phyloP scores from a whole-genome alignment of 441 rosid species.

The Pelargonium exstipulatum region DNA sequence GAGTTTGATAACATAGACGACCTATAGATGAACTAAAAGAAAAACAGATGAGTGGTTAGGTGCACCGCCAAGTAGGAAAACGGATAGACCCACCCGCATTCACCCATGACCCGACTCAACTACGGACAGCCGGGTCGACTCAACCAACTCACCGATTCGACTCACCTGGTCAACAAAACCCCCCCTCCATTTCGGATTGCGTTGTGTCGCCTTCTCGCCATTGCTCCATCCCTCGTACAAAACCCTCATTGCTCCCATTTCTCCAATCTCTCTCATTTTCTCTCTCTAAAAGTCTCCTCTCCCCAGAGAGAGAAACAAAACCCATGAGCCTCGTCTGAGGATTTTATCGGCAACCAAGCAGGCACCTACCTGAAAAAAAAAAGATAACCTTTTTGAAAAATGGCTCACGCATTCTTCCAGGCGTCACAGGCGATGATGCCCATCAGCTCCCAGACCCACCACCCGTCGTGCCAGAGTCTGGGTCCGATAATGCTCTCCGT shows the following conservation, averaged over 20 bases:
- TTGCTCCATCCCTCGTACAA: background rate
- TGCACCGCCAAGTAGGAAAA: background rate
- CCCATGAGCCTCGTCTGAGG: conserved; percentile 6
- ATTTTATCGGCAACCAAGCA: conserved; percentile 1
- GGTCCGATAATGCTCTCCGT: background rate
- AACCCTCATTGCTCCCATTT: background rate
- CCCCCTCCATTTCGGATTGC: conserved; percentile 5
- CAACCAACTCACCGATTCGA: background rate
- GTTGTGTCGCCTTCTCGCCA: background rate
- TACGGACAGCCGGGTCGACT: too few relatives aligned
- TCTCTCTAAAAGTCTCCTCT: background rate
- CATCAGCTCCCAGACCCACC: conserved; percentile 1
- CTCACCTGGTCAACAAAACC: conserved; percentile 2
- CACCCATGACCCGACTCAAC: too few relatives aligned
- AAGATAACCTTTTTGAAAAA: background rate
- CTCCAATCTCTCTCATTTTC: too few relatives aligned
- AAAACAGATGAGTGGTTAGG: background rate
- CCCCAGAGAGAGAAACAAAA: background rate
- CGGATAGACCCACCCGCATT: background rate
- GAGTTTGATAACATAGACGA: too few relatives aligned
- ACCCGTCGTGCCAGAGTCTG: background rate
- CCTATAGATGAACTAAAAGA: too few relatives aligned
- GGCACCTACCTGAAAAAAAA: background rate
- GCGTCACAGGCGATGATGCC: conserved; percentile 6
- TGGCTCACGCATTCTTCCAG: conserved; percentile 11